These are phyloP conservation scores for Flammula alnicola DNA, from an alignment of 1,284 basidiomycete species.

Conservation along the genomic window DNA sequence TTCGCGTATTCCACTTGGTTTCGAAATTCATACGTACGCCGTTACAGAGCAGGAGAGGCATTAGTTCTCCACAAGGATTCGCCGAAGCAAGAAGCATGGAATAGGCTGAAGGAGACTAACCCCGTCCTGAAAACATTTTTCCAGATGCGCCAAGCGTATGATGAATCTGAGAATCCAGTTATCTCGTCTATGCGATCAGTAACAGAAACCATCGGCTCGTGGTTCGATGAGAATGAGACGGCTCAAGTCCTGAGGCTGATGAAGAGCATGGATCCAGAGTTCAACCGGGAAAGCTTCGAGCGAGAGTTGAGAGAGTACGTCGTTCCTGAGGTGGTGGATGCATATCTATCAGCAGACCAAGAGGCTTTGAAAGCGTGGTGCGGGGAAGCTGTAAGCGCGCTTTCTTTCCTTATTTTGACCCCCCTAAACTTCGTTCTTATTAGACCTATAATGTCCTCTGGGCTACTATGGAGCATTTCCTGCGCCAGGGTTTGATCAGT, in stretches of 20 bases:
- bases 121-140: conserved; percentile 69
- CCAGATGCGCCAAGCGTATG: conserved; percentile 74
- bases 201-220: conserved; percentile 84
- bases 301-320: conserved; percentile 96
- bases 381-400: conserved; percentile 89
- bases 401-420: neutral
- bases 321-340: conserved; percentile 96
- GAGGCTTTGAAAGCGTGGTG: conserved; percentile 92
- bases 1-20: neutral
- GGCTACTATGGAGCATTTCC: conserved; percentile 96
- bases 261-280: conserved; percentile 86
- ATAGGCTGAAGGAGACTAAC: conserved; percentile 74
- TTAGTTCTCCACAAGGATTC: conserved; percentile 85
- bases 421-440: conserved; percentile 2
- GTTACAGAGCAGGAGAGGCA: conserved; percentile 78
- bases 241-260: conserved; percentile 91
- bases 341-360: conserved; percentile 89
- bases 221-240: conserved; percentile 98
- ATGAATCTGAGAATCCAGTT: conserved; percentile 94
- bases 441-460: conserved; percentile 96
- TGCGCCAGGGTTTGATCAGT: conserved; percentile 87
- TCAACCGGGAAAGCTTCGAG: conserved; percentile 87
- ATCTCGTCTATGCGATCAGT: conserved; percentile 83
- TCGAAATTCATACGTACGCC: conserved; percentile 7
- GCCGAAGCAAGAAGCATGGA: conserved; percentile 78